Conservation (phyloP, 208 protist genomes). For the Trichomonas vaginalis region DNA sequence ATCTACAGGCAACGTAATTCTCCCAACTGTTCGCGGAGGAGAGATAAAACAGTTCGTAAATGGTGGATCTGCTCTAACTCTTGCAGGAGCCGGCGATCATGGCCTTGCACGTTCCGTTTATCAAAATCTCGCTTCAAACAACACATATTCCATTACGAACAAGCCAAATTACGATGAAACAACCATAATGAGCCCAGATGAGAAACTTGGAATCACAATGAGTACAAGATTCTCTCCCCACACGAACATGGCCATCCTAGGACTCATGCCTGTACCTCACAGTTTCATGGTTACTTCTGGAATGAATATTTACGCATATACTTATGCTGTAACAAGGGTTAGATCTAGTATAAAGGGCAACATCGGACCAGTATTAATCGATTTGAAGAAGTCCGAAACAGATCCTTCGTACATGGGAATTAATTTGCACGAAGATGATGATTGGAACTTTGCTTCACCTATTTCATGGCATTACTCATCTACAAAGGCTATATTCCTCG, state of each 20-base stretch:
- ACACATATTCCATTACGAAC: neutral
- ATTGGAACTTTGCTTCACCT: neutral
- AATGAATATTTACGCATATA: neutral
- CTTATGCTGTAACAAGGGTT: neutral
- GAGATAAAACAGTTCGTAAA: neutral
- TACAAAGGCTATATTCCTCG: neutral
- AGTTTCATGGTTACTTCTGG: neutral
- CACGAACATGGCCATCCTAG: neutral
- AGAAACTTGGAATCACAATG: neutral
- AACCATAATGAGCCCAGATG: neutral
- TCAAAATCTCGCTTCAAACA: neutral
- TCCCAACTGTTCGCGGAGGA: neutral
- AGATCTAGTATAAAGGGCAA: neutral
- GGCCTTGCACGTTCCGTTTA: neutral
- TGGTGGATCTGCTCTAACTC: neutral
- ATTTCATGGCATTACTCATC: neutral
- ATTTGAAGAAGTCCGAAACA: neutral
- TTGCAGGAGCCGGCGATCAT: neutral
- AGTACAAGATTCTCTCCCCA: neutral
- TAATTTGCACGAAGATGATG: neutral
- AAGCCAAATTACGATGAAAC: neutral
- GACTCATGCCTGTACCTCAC: neutral
- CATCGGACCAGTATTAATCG: neutral
- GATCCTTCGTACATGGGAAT: neutral
- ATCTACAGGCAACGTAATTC: neutral